Evolutionary conservation across 1,284 basidiomycete genomes (phyloP).

Genomic region (Ceratobasidium sp.): DNA sequence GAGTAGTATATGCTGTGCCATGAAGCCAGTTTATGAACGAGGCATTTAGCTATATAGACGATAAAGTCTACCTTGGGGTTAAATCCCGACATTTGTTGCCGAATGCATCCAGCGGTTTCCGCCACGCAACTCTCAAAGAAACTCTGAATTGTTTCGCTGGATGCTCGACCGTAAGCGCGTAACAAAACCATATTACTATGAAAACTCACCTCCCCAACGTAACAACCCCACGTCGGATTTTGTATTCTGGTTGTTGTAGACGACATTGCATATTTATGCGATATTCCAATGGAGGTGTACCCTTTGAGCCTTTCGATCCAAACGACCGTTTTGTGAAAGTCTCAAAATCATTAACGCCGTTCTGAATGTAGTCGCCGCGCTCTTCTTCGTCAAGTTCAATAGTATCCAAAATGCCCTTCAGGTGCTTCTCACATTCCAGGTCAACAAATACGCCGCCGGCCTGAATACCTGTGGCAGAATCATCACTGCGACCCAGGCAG

Average conservation of each 20-base stretch:
- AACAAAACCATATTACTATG: no score
- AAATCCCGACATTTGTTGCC: conserved; percentile 33
- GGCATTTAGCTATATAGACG: background rate
- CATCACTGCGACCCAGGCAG: background rate
- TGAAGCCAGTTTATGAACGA: background rate
- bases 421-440: conserved; percentile 33
- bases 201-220: conserved; percentile 15
- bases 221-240: conserved; percentile 24
- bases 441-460: conserved; percentile 46
- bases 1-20: conserved; percentile 12
- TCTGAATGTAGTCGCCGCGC: conserved; percentile 26
- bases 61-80: conserved; percentile 4
- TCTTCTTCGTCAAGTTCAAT: conserved; percentile 18
- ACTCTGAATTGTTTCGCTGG: conserved; percentile 1
- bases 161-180: background rate
- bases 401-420: conserved; percentile 24
- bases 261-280: conserved; percentile 31
- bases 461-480: conserved; percentile 38
- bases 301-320: background rate
- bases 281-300: background rate
- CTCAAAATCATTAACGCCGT: conserved; percentile 37
- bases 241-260: background rate
- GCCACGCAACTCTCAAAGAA: conserved; percentile 46
- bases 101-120: conserved; percentile 36
- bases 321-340: conserved; percentile 17